These are phyloP conservation scores for Zygotorulaspora sp. DNA, from an alignment of 805 yeast genomes.

Conservation along the genomic window DNA sequence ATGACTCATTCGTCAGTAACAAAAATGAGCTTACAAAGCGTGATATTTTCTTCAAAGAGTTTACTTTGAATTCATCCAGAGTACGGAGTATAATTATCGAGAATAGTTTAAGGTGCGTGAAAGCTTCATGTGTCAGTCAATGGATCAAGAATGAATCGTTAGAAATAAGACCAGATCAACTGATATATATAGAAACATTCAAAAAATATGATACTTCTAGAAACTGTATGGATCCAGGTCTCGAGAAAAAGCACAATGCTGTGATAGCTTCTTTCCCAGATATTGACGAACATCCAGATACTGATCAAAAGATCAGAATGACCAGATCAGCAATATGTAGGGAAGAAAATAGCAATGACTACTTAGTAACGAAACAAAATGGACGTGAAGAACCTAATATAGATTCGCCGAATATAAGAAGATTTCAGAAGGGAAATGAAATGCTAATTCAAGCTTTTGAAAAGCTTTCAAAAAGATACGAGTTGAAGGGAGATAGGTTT, in stretches of 20 bases:
- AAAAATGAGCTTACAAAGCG: slow-evolving; percentile 11
- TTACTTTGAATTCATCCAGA: slow-evolving; percentile 12
- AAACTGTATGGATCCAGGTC: neutral
- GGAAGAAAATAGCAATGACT: slow-evolving; percentile 1
- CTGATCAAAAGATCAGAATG: neutral
- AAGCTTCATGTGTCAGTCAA: slow-evolving; percentile 14
- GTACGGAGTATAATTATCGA: slow-evolving; percentile 10
- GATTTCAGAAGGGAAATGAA: slow-evolving; percentile 16
- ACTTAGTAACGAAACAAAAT: neutral
- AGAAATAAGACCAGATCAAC: neutral
- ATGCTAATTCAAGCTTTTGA: slow-evolving; percentile 19
- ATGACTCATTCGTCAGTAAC: slow-evolving; percentile 25
- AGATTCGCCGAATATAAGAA: neutral
- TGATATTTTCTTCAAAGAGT: slow-evolving; percentile 25
- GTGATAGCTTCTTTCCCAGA: neutral
- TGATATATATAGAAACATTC: neutral
- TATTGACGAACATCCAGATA: neutral
- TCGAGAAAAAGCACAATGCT: neutral
- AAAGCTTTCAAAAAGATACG: slow-evolving; percentile 22
- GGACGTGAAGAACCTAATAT: neutral
- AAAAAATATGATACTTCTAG: too few relatives aligned
- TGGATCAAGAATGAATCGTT: slow-evolving; percentile 17
- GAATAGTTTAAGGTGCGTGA: slow-evolving; percentile 13
- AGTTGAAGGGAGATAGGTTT: slow-evolving; percentile 27
- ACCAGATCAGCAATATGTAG: neutral